Base-by-base conservation (phyloP, 768 basidiomycete species). In the Inosperma sp. region DNA sequence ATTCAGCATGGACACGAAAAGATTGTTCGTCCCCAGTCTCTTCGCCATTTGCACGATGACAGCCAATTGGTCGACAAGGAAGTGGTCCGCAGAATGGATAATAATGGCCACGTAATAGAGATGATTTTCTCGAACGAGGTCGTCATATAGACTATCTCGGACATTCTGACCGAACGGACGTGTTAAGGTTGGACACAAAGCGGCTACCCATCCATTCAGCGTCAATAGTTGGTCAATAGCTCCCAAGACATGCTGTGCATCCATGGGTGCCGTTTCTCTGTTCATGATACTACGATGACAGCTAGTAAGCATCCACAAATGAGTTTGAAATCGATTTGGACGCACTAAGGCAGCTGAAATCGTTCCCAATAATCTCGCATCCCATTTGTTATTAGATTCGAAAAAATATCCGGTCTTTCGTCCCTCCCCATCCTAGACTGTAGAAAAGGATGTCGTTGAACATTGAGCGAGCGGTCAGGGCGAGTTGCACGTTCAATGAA, bases 1-100 rank as follows among this genome's bases (percentile, higher is more conserved):
- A 68, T 99, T 96, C 51, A 99, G 75, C 90, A 99, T 94, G 7
- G 93, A 96, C 31, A 99, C 95, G 65, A 98, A 99, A 42, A 99
- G 70, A 61, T 92, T 93, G 45, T 81, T 75, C 4, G 89, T 83
- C 3, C 96, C 96, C 9, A 98, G 80, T 7, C 93, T 84, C 60
- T 86, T 86, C 1, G 90, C 90, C 63, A 99, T 81, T 65, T 99
- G 96, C 7, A 99, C 88, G 57, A 99, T 98, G 59, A 96, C 91
- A 16, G 96, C 92, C 39, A 99, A 84, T 66, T 99, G 96, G 72
- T 98, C 96, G 57, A 97, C 90, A 48, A 98, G 82, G 73, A 99
- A 99, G 66, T 99, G 96, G 74, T 99, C 96, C 2, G 96, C 96
- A 3, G 93, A 95, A 68, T 99, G 95, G 37, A 99, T 88, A 56